Evolutionary conservation across 805 yeast species (phyloP).

Genomic region (Grigorovia humatica): DNA sequence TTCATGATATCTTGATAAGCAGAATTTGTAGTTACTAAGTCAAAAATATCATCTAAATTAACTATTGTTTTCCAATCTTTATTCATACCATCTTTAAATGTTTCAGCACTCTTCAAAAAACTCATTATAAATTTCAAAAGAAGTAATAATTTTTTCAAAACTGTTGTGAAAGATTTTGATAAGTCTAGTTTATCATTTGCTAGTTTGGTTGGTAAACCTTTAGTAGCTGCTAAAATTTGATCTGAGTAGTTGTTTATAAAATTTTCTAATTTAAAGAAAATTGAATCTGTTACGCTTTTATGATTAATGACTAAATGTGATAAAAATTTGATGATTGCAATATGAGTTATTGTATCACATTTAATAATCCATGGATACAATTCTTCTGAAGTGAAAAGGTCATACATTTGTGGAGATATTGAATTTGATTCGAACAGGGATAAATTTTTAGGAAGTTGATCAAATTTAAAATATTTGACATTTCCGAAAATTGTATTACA

Average conservation of each 20-base stretch:
- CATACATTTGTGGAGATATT: constrained; percentile 53
- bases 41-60: constrained; percentile 26
- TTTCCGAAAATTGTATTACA: constrained; percentile 56
- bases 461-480: constrained; percentile 56
- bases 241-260: constrained; percentile 41
- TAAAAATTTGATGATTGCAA: constrained; percentile 44
- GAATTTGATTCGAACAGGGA: constrained; percentile 40
- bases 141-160: constrained; percentile 46
- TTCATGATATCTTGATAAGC: constrained; percentile 7
- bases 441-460: constrained; percentile 45
- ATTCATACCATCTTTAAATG: constrained; percentile 41
- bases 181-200: constrained; percentile 38
- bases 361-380: constrained; percentile 52
- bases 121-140: constrained; percentile 41
- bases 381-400: constrained; percentile 41
- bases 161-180: constrained; percentile 42
- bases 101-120: constrained; percentile 38
- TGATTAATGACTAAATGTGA: constrained; percentile 49
- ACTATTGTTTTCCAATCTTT: constrained; percentile 47
- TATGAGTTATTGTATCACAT: constrained; percentile 58
- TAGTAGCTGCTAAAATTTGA: constrained; percentile 31
- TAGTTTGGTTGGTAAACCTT: constrained; percentile 42
- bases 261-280: constrained; percentile 43
- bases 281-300: constrained; percentile 25
- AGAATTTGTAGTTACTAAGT: constrained; percentile 13